Evolutionary conservation across 2,329 filamentous ascomycete species (phyloP), one percentile per base, ranked within the genome.

Genomic region (Trichoderma atroviride): DNA sequence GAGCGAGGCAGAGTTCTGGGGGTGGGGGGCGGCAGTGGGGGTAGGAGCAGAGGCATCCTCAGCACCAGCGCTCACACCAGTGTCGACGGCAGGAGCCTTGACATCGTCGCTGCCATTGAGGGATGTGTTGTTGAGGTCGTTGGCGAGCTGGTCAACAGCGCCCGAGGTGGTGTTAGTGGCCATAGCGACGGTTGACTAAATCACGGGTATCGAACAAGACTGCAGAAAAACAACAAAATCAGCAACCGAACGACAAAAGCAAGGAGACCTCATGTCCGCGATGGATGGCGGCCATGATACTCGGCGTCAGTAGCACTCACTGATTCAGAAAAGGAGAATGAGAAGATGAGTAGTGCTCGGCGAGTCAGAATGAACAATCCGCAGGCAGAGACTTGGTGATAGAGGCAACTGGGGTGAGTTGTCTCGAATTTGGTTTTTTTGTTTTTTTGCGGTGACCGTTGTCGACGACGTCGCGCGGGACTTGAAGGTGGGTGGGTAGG

Each of bases 1-100:
- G 81, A 99, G 93, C 70, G 96, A 99, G 74, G 96, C 96, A 65
- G 96, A 98, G 82, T 96, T 95, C 81, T 93, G 92, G 79, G 94
- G 92, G 80, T 92, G 92, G 74, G 85, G 87, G 76, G 88, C 88
- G 75, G 93, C 90, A 71, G 93, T 89, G 75, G 91, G 91, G 71
- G 92, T 92, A 74, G 90, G 87, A 75, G 85, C 88, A 77, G 91
- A 89, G 73, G 86, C 86, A 80, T 89, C 88, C 75, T 81, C 81
- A 72, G 84, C 84, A 77, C 81, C 80, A 72, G 84, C 84, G 77
- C 78, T 73, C 77, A 92, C 88, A 79, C 88, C 89, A 82, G 93
- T 94, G 84, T 95, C 92, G 84, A 94, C 85, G 80, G 87, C 83
- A 77, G 91, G 83, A 74, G 88, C 86, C 80, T 86, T 87, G 79